Percentiles rank a stretch among this genome's conserved stretches.
phyloP scores from a whole-genome alignment of 768 basidiomycete species.

The Mycena latifolia region DNA sequence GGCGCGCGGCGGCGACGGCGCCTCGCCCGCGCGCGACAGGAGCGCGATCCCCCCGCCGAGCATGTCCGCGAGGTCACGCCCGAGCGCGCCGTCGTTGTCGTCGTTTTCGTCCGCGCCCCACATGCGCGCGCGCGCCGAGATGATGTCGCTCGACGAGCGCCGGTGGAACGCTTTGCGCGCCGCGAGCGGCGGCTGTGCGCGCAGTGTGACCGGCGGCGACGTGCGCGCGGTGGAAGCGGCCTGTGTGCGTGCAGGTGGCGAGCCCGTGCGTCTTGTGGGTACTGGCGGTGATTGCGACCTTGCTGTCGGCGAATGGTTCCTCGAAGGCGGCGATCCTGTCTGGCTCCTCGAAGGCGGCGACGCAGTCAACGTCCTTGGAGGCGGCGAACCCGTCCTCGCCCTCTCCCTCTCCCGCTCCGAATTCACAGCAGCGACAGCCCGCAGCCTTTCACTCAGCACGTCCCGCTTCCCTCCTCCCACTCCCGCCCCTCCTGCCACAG shows the following conservation, averaged over 20 bases:
- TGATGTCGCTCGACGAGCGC: constrained; percentile 39
- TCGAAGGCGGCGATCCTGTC: not conserved
- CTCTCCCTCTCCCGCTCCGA: constrained; percentile 7
- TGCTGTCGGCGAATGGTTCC: no score
- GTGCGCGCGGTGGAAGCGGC: no score
- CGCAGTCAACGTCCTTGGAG: not conserved
- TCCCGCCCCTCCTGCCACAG: no score
- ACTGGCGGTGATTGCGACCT: no score
- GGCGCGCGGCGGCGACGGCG: constrained; percentile 12
- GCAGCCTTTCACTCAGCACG: constrained; percentile 56
- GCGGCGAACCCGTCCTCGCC: not conserved
- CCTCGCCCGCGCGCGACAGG: constrained; percentile 44
- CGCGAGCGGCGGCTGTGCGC: not conserved
- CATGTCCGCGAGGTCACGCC: constrained; percentile 55
- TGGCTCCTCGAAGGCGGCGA: not conserved
- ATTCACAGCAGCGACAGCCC: constrained; percentile 46
- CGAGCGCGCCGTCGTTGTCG: constrained; percentile 38
- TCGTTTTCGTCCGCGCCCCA: constrained; percentile 19
- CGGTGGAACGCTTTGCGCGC: constrained; percentile 35
- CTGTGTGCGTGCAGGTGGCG: no score
- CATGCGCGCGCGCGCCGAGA: constrained; percentile 11
- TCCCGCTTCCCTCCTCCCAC: constrained; percentile 45
- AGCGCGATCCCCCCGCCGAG: constrained; percentile 59
- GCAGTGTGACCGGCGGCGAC: not conserved
- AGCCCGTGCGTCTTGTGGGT: no score